Conservation (phyloP, 1,139 yeast genomes). For the Pneumocystis wakefieldiae region DNA sequence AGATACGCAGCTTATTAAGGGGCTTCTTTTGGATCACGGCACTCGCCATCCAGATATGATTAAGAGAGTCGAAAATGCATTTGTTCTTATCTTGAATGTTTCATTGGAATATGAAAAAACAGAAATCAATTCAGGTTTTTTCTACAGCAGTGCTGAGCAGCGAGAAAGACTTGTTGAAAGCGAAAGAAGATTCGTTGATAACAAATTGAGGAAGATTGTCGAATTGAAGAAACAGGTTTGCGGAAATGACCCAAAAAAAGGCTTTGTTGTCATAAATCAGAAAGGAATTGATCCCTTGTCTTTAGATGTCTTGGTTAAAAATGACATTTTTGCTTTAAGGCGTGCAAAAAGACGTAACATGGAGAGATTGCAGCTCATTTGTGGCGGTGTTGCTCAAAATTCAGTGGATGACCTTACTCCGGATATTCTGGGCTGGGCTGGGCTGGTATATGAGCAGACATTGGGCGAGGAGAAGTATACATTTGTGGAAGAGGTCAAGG, state of each 20-base stretch:
- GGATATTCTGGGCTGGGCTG: constrained; percentile 75
- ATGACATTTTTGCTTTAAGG: constrained; percentile 84
- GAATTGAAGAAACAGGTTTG: constrained; percentile 88
- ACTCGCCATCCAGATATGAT: constrained; percentile 99
- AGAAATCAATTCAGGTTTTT: constrained; percentile 93
- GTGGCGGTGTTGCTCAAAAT: constrained; percentile 97
- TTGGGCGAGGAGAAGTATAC: constrained; percentile 97
- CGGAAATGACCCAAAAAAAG: constrained; percentile 54
- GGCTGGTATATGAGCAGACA: constrained; percentile 78
- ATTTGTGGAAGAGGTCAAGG: constrained; percentile 78
- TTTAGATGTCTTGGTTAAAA: constrained; percentile 80
- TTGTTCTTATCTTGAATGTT: constrained; percentile 76
- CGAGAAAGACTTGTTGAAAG: constrained; percentile 87
- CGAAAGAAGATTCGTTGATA: constrained; percentile 90
- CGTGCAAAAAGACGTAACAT: constrained; percentile 97
- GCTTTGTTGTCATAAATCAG: constrained; percentile 91
- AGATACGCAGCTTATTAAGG: constrained; percentile 71
- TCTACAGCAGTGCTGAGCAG: constrained; percentile 89
- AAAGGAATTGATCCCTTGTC: constrained; percentile 99
- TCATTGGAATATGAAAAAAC: constrained; percentile 94
- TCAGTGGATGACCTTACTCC: constrained; percentile 90
- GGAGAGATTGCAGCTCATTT: constrained; percentile 92
- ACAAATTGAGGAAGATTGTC: constrained; percentile 75
- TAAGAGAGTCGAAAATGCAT: constrained; percentile 64
- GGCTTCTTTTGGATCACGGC: constrained; percentile 93